Evolutionary conservation across 345 rosid species (phyloP).

Genomic region (Gynandropsis gynandra): DNA sequence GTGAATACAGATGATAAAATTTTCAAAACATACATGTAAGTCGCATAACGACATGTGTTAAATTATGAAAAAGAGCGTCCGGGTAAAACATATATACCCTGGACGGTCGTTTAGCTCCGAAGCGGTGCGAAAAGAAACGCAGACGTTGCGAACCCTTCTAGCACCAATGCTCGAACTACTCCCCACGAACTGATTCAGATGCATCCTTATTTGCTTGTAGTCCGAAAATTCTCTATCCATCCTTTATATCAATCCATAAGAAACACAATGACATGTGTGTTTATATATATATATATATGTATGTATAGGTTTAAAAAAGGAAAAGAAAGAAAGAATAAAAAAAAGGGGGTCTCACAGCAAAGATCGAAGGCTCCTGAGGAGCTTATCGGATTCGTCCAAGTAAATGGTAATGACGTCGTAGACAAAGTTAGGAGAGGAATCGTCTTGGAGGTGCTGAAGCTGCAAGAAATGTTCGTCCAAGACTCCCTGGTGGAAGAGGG

Average conservation of each 20-base stretch:
- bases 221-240: constrained; percentile 71
- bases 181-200: constrained; percentile 89
- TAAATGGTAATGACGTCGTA: constrained; percentile 59
- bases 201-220: constrained; percentile 76
- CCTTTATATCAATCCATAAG: constrained; percentile 34
- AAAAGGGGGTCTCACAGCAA: constrained; percentile 54
- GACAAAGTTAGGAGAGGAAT: constrained; percentile 63
- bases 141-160: constrained; percentile 60
- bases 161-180: constrained; percentile 99
- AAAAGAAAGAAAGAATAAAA: no score
- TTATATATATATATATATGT: neutral
- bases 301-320: no score
- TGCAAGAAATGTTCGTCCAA: constrained; percentile 76
- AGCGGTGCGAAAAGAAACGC: constrained; percentile 84
- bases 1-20: no score
- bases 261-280: no score
- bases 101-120: constrained; percentile 70
- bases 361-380: constrained; percentile 44
- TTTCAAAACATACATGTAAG: no score
- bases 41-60: no score
- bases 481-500: constrained; percentile 70
- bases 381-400: constrained; percentile 65
- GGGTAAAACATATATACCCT: constrained; percentile 43
- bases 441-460: constrained; percentile 76
- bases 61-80: no score